These are phyloP conservation scores for Baorangia bicolor DNA, from an alignment of 768 basidiomycete genomes.

Conservation along the genomic window DNA sequence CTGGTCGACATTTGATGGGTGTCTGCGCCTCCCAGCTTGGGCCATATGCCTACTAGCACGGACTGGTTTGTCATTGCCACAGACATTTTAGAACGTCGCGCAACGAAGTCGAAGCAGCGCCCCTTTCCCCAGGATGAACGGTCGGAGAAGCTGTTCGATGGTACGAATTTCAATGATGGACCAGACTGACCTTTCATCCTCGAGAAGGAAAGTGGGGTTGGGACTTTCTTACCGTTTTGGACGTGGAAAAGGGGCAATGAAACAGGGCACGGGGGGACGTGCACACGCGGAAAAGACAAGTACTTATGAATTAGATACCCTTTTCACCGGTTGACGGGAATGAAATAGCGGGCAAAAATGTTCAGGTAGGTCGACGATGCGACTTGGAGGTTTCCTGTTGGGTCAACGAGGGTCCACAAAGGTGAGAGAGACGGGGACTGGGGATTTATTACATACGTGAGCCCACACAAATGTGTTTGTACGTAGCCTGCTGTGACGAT, in stretches of 20 bases:
- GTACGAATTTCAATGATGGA: slow-evolving; percentile 15
- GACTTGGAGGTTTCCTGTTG: slow-evolving; percentile 9
- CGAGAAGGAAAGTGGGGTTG: slow-evolving; percentile 5
- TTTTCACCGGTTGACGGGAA: slow-evolving; percentile 17
- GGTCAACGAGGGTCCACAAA: not conserved
- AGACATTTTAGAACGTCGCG: not conserved
- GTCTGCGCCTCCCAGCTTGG: slow-evolving; percentile 1
- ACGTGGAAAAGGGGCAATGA: slow-evolving; percentile 15
- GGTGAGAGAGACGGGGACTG: slow-evolving; percentile 1
- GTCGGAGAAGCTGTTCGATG: slow-evolving; percentile 3
- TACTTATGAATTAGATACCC: slow-evolving; percentile 4
- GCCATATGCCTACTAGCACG: not conserved
- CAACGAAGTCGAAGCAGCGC: slow-evolving; percentile 9
- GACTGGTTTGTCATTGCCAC: slow-evolving; percentile 13
- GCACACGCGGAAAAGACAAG: slow-evolving; percentile 7
- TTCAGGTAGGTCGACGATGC: not conserved
- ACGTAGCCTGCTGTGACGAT: slow-evolving; percentile 30
- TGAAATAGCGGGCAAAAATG: slow-evolving; percentile 13
- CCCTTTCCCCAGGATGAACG: slow-evolving; percentile 1
- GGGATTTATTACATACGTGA: slow-evolving; percentile 24
- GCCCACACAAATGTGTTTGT: slow-evolving; percentile 12
- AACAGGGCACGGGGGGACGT: slow-evolving; percentile 12
- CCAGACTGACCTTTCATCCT: slow-evolving; percentile 3
- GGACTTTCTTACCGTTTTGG: slow-evolving; percentile 6
- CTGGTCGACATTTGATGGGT: slow-evolving; percentile 2